These are phyloP conservation scores for Aquilaria agallochum DNA, from an alignment of 441 rosid genomes.

Conservation along the genomic window DNA sequence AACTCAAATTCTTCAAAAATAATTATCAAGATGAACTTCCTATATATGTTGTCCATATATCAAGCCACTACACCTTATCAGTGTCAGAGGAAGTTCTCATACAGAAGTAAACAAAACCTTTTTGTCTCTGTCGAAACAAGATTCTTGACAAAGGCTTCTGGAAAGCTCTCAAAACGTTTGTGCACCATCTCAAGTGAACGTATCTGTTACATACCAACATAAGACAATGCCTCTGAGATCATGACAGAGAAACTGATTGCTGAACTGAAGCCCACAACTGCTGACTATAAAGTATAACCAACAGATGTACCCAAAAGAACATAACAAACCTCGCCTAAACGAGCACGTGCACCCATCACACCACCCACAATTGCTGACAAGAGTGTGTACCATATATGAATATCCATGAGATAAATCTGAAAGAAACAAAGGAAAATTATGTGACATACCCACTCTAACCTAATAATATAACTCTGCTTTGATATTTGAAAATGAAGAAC, in stretches of 20 bases:
- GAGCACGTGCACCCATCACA: slow-evolving; percentile 98
- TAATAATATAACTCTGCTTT: too few relatives aligned
- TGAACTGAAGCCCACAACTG: too few relatives aligned
- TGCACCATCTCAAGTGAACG: slow-evolving; percentile 96
- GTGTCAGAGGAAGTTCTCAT: too few relatives aligned
- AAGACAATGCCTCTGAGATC: slow-evolving; percentile 1
- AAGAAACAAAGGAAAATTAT: slow-evolving; percentile 1
- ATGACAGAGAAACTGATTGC: neutral
- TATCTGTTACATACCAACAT: slow-evolving; percentile 48
- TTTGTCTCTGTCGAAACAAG: slow-evolving; percentile 69
- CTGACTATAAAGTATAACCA: too few relatives aligned
- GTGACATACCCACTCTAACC: too few relatives aligned
- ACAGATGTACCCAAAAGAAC: slow-evolving; percentile 3
- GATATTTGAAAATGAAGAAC: too few relatives aligned
- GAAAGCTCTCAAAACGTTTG: slow-evolving; percentile 98
- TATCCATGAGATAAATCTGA: slow-evolving; percentile 97
- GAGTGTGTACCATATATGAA: slow-evolving; percentile 93
- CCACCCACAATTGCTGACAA: slow-evolving; percentile 97
- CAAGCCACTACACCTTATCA: too few relatives aligned
- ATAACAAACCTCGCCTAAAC: slow-evolving; percentile 88
- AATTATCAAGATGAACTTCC: too few relatives aligned
- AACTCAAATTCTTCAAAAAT: too few relatives aligned
- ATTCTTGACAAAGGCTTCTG: slow-evolving; percentile 83
- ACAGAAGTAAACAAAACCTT: slow-evolving; percentile 40
- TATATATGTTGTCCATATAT: too few relatives aligned